Evolutionary conservation across 352 stramenopile genomes (phyloP).

Genomic region (Halophytophthora polymorphica): DNA sequence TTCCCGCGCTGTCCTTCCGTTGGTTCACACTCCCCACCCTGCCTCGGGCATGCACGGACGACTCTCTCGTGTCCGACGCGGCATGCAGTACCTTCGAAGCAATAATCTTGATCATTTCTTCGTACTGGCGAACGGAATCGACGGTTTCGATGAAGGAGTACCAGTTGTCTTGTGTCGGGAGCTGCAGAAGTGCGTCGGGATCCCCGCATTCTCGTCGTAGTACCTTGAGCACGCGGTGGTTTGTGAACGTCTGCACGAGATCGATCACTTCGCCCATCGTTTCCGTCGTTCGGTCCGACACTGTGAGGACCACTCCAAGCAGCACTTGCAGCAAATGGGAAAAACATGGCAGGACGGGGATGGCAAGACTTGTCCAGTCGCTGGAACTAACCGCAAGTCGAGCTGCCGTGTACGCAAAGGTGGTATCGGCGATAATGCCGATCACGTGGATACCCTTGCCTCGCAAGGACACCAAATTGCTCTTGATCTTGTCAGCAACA

Average conservation of each 20-base stretch:
- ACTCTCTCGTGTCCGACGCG: slow-evolving; percentile 13
- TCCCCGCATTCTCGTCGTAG: slow-evolving; percentile 67
- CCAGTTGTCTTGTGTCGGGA: slow-evolving; percentile 47
- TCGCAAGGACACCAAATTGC: slow-evolving; percentile 34
- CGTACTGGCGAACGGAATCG: slow-evolving; percentile 74
- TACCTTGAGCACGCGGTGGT: slow-evolving; percentile 48
- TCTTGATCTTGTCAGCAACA: slow-evolving; percentile 54
- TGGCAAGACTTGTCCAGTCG: slow-evolving; percentile 34
- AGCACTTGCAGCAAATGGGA: slow-evolving; percentile 48
- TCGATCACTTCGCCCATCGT: slow-evolving; percentile 71
- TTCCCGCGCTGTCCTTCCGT: slow-evolving; percentile 44
- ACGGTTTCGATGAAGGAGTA: slow-evolving; percentile 82
- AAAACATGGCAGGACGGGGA: slow-evolving; percentile 65
- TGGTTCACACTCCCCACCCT: slow-evolving; percentile 7
- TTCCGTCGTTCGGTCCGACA: slow-evolving; percentile 37
- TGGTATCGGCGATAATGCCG: slow-evolving; percentile 63
- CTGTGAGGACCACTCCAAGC: slow-evolving; percentile 58
- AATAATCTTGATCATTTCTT: slow-evolving; percentile 86
- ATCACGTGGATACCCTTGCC: slow-evolving; percentile 58
- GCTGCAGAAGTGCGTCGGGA: slow-evolving; percentile 43
- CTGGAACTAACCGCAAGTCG: slow-evolving; percentile 38
- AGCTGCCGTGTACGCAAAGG: slow-evolving; percentile 35
- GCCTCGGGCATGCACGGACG: not conserved
- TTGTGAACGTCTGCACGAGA: slow-evolving; percentile 63
- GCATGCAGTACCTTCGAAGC: slow-evolving; percentile 47